Base-by-base conservation (phyloP, 2,329 filamentous ascomycete genomes). In the Plenodomus lindquistii region DNA sequence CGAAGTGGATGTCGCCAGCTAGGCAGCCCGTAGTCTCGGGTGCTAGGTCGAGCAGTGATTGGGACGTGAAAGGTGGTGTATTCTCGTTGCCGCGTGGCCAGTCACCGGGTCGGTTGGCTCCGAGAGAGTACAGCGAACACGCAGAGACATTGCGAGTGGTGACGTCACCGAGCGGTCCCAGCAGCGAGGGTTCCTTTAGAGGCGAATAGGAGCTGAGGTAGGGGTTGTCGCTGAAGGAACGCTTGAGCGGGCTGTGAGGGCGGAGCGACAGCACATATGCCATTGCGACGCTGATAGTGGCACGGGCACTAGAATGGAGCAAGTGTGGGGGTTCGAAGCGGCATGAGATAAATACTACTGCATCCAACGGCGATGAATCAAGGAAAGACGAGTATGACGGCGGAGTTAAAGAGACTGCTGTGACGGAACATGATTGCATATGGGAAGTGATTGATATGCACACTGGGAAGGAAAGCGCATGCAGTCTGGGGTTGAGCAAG, bases 211-310 rank as follows among this genome's bases (percentile, higher is more conserved):
- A 60, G 36, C 59, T 62, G 38, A 71, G 57, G 59, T 68, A 72
- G 34, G 67, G 69, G 43, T 66, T 70, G 54, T 75, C 71, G 58
- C 69, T 73, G 60, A 75, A 74, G 46, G 72, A 72, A 44, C 70
- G 70, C 58, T 75, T 73, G 54, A 74, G 62, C 9, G 72, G 71
- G 49, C 68, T 73, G 38, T 69, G 66, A 15, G 71, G 65, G 27
- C 63, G 69, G 41, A 75, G 62, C 36, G 72, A 71, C 48, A 74
- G 65, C 50, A 74, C 64, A 55, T 68, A 73, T 44, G 71, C 70
- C 72, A 75, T 75, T 40, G 57, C 49, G 47, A 43, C 31, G 31
- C 37, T 44, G 51, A 38, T 37, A 42, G 48, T 48, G 55, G 37
- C 49, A 38, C 48, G 49, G 48, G 50, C 55, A 59, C 63, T 65